These are phyloP conservation scores for Aegilops umbellulata DNA, from an alignment of 176 grass and related monocot genomes.

Conservation along the genomic window DNA sequence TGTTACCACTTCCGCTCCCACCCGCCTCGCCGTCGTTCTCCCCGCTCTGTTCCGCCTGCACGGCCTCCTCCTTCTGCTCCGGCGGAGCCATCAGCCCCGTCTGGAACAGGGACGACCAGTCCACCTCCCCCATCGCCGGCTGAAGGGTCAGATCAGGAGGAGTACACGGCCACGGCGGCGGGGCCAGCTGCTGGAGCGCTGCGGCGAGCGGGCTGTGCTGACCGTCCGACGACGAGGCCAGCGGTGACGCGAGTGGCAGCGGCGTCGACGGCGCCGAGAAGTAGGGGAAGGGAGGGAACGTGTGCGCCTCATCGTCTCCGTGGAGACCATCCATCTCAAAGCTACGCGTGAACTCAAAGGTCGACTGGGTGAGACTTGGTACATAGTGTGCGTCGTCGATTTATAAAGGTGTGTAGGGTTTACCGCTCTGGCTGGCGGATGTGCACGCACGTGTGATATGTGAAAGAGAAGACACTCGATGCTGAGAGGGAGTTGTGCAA, in stretches of 20 bases:
- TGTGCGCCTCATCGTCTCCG: conserved; percentile 32
- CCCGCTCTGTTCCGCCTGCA: conserved; percentile 20
- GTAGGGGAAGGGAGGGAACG: conserved; percentile 41
- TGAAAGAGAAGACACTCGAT: conserved; percentile 39
- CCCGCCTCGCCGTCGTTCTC: conserved; percentile 37
- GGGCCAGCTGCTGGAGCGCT: not conserved
- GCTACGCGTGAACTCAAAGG: not conserved
- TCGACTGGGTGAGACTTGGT: not conserved
- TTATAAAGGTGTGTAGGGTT: conserved; percentile 17
- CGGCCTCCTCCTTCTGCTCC: not conserved
- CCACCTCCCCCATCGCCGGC: conserved; percentile 32
- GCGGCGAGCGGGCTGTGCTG: conserved; percentile 22
- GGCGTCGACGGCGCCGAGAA: conserved; percentile 34
- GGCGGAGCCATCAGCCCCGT: not conserved
- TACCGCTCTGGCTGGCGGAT: not conserved
- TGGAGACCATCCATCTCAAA: conserved; percentile 48
- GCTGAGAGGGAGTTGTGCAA: conserved; percentile 52
- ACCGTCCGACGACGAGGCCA: conserved; percentile 21
- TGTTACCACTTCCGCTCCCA: not conserved
- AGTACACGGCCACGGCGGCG: not conserved
- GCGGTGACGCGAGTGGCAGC: conserved; percentile 17
- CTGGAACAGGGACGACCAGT: conserved; percentile 38
- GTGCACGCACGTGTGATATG: not conserved
- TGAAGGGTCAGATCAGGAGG: not conserved
- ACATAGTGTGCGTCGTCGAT: conserved; percentile 24